Base-by-base conservation (phyloP, 2,329 filamentous ascomycete genomes). In the Emmonsiellopsis sp. region DNA sequence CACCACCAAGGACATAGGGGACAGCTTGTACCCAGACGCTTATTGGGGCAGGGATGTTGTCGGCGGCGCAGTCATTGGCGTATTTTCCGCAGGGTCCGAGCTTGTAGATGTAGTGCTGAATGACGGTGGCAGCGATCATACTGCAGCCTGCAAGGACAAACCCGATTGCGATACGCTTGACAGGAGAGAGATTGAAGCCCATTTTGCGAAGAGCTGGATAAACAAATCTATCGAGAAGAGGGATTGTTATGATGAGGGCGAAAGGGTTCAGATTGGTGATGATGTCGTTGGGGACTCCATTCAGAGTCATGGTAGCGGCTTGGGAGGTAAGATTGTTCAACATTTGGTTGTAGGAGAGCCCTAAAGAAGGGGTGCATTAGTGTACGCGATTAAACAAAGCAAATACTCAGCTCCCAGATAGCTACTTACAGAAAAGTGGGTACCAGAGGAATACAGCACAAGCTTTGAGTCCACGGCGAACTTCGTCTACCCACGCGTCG, bases 401-500 rank as follows among this genome's bases (percentile, higher is more conserved):
- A n/a, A 2, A 46, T 46, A 11, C 1, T 8, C 5, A 27, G 32
- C 11, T 9, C 37, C n/a, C 13, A 7, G 53, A 48, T 57, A 53
- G 11, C 10, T 32, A 58, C 63, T 46, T 57, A 70, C 71, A 74
- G 62, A 72, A 79, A 8, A 78, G 67, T n/a, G 75, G 75, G 53
- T 72, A 80, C 68, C 76, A 79, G 56, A 79, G 70, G 68, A 87
- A 91, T 36, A 88, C 85, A 58, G 80, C 76, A 73, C 84, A 87
- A 53, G 85, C 84, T 61, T 79, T 75, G 53, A 87, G 73, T 56
- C 85, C 86, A 69, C 86, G 84, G 51, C 77, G 77, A 48, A 90
- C 82, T 65, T 91, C 85, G 64, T 89, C 86, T 36, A 92, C 87
- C 86, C 87, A 92, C 51, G 81, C 81, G 60, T 92, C 88, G 57